These are phyloP conservation scores for Tetrastigma voinierianum DNA, from an alignment of 164 flowering plant genomes.

Conservation along the genomic window DNA sequence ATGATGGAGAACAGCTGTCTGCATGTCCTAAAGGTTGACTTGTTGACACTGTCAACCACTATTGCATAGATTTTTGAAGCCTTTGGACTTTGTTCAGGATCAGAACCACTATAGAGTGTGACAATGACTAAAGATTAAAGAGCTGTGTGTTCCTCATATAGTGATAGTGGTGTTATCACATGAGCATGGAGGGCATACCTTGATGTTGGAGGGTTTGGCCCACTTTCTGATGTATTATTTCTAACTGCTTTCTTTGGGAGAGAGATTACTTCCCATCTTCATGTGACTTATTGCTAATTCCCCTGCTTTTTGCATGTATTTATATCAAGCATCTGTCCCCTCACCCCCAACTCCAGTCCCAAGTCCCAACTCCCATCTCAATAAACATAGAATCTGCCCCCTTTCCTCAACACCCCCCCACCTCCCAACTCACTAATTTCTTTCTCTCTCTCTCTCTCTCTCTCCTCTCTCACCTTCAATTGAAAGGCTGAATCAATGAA, in stretches of 20 bases:
- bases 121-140: slow-evolving; percentile 15
- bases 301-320: slow-evolving; percentile 29
- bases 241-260: slow-evolving; percentile 16
- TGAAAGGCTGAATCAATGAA: slow-evolving; percentile 27
- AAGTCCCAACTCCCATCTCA: not conserved
- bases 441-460: slow-evolving; percentile 8
- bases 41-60: slow-evolving; percentile 24
- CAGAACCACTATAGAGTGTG: slow-evolving; percentile 25
- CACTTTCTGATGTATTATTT: slow-evolving; percentile 19
- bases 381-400: slow-evolving; percentile 10
- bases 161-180: slow-evolving; percentile 8
- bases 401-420: slow-evolving; percentile 1
- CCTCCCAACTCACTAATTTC: slow-evolving; percentile 15
- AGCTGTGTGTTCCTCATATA: slow-evolving; percentile 7
- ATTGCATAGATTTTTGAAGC: slow-evolving; percentile 19
- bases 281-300: slow-evolving; percentile 18
- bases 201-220: slow-evolving; percentile 12
- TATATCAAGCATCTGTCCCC: slow-evolving; percentile 22
- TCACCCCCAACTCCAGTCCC: slow-evolving; percentile 12
- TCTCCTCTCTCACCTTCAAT: not conserved
- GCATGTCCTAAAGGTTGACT: slow-evolving; percentile 42
- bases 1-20: slow-evolving; percentile 35
- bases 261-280: too few species aligned
- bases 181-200: slow-evolving; percentile 9
- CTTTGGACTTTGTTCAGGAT: slow-evolving; percentile 13